These are phyloP conservation scores for Wallacemonas rigidus DNA, from an alignment of 208 protist genomes.

Conservation along the genomic window DNA sequence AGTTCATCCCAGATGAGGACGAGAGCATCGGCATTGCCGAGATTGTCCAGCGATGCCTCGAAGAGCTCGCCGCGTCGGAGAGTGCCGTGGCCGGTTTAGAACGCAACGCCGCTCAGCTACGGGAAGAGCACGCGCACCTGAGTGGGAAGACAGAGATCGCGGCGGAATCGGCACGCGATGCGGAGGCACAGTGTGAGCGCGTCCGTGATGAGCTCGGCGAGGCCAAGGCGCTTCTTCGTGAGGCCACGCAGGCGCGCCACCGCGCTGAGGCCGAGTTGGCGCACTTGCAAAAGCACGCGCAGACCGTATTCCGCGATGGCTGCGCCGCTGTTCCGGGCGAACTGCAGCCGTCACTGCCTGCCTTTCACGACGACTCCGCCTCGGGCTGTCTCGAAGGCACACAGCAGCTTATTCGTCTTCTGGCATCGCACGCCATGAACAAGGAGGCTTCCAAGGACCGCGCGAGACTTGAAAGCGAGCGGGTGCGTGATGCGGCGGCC, in stretches of 20 bases:
- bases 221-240: neutral
- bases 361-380: conserved; percentile 29
- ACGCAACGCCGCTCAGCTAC: neutral
- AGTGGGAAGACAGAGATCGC: neutral
- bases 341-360: conserved; percentile 28
- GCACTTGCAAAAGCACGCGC: conserved; percentile 12
- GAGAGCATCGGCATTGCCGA: conserved; percentile 17
- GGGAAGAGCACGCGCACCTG: conserved; percentile 2
- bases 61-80: conserved; percentile 18
- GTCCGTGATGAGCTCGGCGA: neutral
- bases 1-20: conserved; percentile 23
- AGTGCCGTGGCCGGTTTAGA: neutral
- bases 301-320: conserved; percentile 5
- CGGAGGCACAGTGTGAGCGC: neutral
- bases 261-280: conserved; percentile 8
- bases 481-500: conserved; percentile 4
- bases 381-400: conserved; percentile 41
- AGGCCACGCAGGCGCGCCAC: neutral
- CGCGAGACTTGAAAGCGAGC: neutral
- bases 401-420: conserved; percentile 23
- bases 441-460: conserved; percentile 19
- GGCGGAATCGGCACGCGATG: neutral
- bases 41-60: conserved; percentile 20
- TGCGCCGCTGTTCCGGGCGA: conserved; percentile 21
- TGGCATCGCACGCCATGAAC: conserved; percentile 23